Evolutionary conservation across 192 early-diverging fungal genomes (phyloP), one percentile per base, ranked within the genome.

Genomic region (Phycomyces blakesleeanus): DNA sequence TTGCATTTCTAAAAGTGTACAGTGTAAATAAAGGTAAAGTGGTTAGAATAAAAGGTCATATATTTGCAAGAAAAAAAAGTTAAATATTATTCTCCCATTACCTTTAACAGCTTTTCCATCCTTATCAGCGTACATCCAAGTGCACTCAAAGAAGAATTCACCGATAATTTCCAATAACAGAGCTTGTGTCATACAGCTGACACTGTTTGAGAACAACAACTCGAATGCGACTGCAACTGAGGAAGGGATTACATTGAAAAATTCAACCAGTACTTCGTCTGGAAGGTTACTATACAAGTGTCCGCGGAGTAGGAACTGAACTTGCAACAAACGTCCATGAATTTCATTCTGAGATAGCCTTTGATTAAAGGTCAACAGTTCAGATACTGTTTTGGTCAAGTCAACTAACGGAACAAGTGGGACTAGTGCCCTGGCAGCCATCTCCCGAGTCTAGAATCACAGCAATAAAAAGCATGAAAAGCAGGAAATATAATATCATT

Each of bases 361-460:
- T 25, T 69, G 55, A 41, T 80, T 72, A 11, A 73, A 59, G 8
- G 76, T 62, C 24, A 85, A 55, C 12, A 93, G 70, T 7, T 77
- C 67, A 1, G 69, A 25, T 0, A 92, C 63, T 27, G 81, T 69
- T 47, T 69, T 63, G 37, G 85, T 76, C 16, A 91, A 65, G 12
- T 83, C 67, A n/a, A 80, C 65, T n/a, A 85, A 83, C 6, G 85
- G 73, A 4, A 96, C 68, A 55, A 96, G 66, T 3, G 93, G 84
- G 7, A 89, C 86, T 53, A 90, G 76, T 0, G 94, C 91, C 29
- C 93, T 80, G 2, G 90, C 89, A 0, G 91, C 84, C 83, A 95
- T 91, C 68, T 94, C 93, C 50, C 94, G 82, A 0, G 88, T 92
- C 75, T 91, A 82, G 67, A 62, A 74, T 27, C 83, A 78, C 0